A percentile compares a stretch with the other conserved stretches of the same genome.
These are phyloP conservation scores for Candida sanyiensis DNA, from an alignment of 805 yeast genomes.

Conservation along the genomic window DNA sequence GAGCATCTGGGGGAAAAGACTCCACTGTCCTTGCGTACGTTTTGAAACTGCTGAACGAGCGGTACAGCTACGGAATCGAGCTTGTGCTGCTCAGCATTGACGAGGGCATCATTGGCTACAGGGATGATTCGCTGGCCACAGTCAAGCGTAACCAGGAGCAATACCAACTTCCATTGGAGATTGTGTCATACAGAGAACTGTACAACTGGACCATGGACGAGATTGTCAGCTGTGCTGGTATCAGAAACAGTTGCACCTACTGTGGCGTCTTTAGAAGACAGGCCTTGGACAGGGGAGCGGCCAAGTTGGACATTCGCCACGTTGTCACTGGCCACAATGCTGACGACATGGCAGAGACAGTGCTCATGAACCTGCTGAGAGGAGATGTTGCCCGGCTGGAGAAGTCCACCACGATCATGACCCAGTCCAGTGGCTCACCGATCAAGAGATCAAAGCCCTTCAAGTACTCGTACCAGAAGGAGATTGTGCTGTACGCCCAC, in stretches of 20 bases:
- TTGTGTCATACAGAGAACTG: slow-evolving; percentile 79
- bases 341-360: slow-evolving; percentile 98
- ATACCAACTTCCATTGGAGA: slow-evolving; percentile 71
- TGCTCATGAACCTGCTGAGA: slow-evolving; percentile 85
- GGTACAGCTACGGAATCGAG: slow-evolving; percentile 83
- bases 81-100: slow-evolving; percentile 82
- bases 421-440: slow-evolving; percentile 79
- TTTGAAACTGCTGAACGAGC: slow-evolving; percentile 78
- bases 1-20: slow-evolving; percentile 98
- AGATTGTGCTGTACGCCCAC: slow-evolving; percentile 94
- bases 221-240: slow-evolving; percentile 90
- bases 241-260: slow-evolving; percentile 90
- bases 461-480: slow-evolving; percentile 94
- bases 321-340: slow-evolving; percentile 99
- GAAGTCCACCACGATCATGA: slow-evolving; percentile 78
- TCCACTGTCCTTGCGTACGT: slow-evolving; percentile 92
- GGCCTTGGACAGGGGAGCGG: slow-evolving; percentile 94
- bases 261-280: slow-evolving; percentile 97
- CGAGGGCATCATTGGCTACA: slow-evolving; percentile 94
- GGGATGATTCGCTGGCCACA: slow-evolving; percentile 96
- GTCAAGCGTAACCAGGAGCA: slow-evolving; percentile 90
- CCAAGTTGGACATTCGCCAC: slow-evolving; percentile 75
- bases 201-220: slow-evolving; percentile 99
- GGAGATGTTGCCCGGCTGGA: slow-evolving; percentile 96
- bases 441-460: slow-evolving; percentile 93